Evolutionary conservation across 2,329 filamentous ascomycete genomes (phyloP).

Genomic region (Tothia fuscella): DNA sequence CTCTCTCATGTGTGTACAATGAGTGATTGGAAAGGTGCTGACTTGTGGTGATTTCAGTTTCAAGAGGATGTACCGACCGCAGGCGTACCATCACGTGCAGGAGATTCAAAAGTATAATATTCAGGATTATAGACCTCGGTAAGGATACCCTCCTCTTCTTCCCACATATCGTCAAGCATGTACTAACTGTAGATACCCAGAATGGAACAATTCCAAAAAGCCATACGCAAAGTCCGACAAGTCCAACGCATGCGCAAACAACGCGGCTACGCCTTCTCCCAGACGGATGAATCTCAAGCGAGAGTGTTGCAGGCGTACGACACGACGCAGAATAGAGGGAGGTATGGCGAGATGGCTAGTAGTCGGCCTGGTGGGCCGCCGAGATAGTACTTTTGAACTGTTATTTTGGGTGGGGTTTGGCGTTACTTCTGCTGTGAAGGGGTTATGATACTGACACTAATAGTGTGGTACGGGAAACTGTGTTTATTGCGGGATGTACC

Average conservation of each 20-base stretch:
- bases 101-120: slow-evolving; percentile 99
- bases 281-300: slow-evolving; percentile 93
- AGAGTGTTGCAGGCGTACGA: slow-evolving; percentile 94
- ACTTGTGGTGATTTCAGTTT: slow-evolving; percentile 29
- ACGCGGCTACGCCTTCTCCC: slow-evolving; percentile 93
- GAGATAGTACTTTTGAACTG: too few relatives aligned
- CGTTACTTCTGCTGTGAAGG: too few relatives aligned
- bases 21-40: neutral
- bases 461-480: too few relatives aligned
- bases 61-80: slow-evolving; percentile 93
- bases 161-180: slow-evolving; percentile 5
- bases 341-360: slow-evolving; percentile 78
- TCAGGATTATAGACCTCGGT: slow-evolving; percentile 94
- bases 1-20: neutral
- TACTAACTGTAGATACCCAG: too few relatives aligned
- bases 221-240: slow-evolving; percentile 94
- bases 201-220: slow-evolving; percentile 99
- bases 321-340: slow-evolving; percentile 80
- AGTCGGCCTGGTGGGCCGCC: neutral
- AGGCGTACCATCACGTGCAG: slow-evolving; percentile 95
- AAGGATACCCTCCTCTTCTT: slow-evolving; percentile 24
- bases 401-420: too few relatives aligned
- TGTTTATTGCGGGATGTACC: too few relatives aligned
- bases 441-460: too few relatives aligned
- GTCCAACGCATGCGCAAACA: slow-evolving; percentile 99